Conservation (phyloP, 352 stramenopile species). For the Phytopythium helicoides region DNA sequence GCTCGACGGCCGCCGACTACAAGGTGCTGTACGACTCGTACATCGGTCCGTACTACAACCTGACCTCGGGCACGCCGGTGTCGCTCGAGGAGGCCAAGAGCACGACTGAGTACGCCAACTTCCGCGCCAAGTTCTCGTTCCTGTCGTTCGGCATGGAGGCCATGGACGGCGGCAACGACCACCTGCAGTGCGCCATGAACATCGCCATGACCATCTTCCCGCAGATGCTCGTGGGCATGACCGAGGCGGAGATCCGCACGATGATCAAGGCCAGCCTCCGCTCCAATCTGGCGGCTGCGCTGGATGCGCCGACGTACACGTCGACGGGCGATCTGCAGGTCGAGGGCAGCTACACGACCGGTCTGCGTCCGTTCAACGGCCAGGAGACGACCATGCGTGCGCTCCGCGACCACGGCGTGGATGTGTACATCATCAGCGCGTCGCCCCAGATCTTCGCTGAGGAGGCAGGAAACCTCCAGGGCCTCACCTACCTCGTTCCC, state of each 20-base stretch:
- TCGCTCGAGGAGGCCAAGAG: constrained; percentile 36
- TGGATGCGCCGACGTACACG: constrained; percentile 36
- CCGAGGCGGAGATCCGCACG: constrained; percentile 38
- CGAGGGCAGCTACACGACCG: constrained; percentile 43
- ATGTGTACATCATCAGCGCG: constrained; percentile 65
- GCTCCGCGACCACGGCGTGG: constrained; percentile 31
- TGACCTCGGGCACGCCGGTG: constrained; percentile 20
- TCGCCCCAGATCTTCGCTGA: constrained; percentile 57
- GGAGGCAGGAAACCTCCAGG: constrained; percentile 34
- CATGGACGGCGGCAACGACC: constrained; percentile 40
- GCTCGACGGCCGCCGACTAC: constrained; percentile 36
- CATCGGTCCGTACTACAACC: constrained; percentile 42
- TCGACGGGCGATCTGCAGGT: constrained; percentile 35
- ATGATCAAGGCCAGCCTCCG: constrained; percentile 48
- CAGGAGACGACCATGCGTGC: constrained; percentile 58
- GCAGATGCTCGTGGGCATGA: constrained; percentile 56
- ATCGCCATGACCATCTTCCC: constrained; percentile 62
- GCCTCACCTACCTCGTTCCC: constrained; percentile 53
- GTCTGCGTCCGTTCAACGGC: constrained; percentile 56
- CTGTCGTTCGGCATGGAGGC: constrained; percentile 42
- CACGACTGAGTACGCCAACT: constrained; percentile 49
- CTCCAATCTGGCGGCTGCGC: constrained; percentile 40
- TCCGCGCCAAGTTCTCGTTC: constrained; percentile 53
- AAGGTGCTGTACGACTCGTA: constrained; percentile 53
- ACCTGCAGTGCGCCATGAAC: constrained; percentile 28